phyloP scores from a whole-genome alignment of 208 protist species.

The Strigomonas culicis region DNA sequence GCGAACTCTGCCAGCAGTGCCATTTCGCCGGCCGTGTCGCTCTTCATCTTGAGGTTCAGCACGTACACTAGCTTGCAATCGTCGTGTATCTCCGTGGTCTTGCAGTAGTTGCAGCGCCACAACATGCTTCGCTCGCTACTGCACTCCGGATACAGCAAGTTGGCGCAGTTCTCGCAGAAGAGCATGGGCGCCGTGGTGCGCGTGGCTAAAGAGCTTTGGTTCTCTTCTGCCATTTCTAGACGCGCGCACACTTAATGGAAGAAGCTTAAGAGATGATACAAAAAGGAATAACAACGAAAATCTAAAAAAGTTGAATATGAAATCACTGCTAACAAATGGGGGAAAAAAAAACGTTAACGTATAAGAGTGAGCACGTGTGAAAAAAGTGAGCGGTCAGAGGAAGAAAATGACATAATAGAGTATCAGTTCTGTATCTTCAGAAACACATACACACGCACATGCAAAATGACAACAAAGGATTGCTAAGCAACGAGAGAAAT shows the following conservation, averaged over 20 bases:
- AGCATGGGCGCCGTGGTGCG: constrained; percentile 78
- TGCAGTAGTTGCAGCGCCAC: constrained; percentile 89
- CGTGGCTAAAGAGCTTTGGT: constrained; percentile 23
- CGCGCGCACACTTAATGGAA: neutral
- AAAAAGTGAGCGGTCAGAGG: neutral
- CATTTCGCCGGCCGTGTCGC: constrained; percentile 62
- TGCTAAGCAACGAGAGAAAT: no score
- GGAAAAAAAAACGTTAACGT: neutral
- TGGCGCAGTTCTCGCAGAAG: constrained; percentile 84
- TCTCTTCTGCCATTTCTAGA: neutral
- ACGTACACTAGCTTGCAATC: constrained; percentile 86
- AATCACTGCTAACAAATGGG: neutral
- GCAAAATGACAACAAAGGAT: neutral
- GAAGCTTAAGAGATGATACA: constrained; percentile 1
- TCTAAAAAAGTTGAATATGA: constrained; percentile 2
- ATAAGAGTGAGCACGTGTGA: neutral
- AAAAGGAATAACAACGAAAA: neutral
- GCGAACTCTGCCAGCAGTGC: constrained; percentile 86
- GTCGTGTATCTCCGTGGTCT: constrained; percentile 66
- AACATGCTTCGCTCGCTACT: constrained; percentile 48
- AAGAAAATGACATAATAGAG: neutral
- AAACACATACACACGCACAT: neutral
- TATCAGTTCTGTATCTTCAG: neutral
- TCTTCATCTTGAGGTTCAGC: constrained; percentile 85
- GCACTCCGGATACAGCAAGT: constrained; percentile 85